These are phyloP conservation scores for Vitis hybrid DNA, from an alignment of 177 flowering plant species.

Conservation along the genomic window DNA sequence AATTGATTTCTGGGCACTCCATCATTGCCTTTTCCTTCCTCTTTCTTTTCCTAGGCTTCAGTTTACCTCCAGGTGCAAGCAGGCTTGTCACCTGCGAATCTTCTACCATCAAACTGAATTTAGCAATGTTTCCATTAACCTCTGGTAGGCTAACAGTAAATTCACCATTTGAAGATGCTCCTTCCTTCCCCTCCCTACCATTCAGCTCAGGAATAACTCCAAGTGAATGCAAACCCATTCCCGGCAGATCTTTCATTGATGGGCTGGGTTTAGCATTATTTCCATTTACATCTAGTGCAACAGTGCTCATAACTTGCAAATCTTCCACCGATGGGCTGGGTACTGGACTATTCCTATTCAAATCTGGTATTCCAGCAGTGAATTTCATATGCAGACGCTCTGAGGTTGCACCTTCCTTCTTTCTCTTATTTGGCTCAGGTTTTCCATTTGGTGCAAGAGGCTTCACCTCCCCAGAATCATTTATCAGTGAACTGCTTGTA, in stretches of 20 bases:
- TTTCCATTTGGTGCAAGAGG: neutral
- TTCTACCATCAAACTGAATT: neutral
- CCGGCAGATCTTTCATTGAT: conserved; percentile 22
- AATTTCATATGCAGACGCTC: neutral
- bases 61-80: conserved; percentile 9
- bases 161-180: neutral
- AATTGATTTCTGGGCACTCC: neutral
- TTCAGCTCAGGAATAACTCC: conserved; percentile 4
- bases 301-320: conserved; percentile 9
- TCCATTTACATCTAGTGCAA: conserved; percentile 1
- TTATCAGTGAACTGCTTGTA: conserved; percentile 5
- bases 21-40: conserved; percentile 25
- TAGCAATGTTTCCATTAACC: conserved; percentile 6
- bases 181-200: neutral
- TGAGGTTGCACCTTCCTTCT: conserved; percentile 4
- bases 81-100: neutral
- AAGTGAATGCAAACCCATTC: conserved; percentile 9
- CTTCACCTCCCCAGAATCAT: neutral
- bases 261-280: conserved; percentile 11
- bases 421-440: conserved; percentile 9
- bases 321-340: conserved; percentile 6
- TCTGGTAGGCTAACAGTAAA: neutral
- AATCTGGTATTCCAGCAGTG: conserved; percentile 22
- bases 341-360: conserved; percentile 22
- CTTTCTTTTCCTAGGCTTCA: conserved; percentile 24